phyloP scores from a whole-genome alignment of 306 rosid species.

The Quercus parvula region DNA sequence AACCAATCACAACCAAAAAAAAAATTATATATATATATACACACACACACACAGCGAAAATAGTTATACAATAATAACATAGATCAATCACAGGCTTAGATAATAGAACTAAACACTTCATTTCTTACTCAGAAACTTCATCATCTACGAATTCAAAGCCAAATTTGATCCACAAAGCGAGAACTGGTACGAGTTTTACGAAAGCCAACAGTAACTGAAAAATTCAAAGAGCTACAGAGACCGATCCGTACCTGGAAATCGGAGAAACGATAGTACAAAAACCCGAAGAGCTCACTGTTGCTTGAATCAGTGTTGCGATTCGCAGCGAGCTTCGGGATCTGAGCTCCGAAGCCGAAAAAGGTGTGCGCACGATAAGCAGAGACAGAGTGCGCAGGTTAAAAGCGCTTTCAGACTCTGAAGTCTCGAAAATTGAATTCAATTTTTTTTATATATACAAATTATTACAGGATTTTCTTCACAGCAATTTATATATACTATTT shows the following conservation, averaged over 20 bases:
- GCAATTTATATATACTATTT: no score
- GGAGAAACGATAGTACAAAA: not conserved
- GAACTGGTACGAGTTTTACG: not conserved
- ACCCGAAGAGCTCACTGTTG: slow-evolving; percentile 9
- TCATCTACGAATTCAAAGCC: not conserved
- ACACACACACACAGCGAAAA: not conserved
- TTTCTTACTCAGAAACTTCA: not conserved
- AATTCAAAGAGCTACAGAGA: slow-evolving; percentile 6
- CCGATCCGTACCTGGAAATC: slow-evolving; percentile 34
- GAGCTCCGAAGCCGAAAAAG: slow-evolving; percentile 31
- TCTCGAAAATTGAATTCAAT: not conserved
- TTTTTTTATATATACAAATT: not conserved
- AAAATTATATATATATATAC: not conserved
- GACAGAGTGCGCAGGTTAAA: slow-evolving; percentile 44
- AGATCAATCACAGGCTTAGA: not conserved
- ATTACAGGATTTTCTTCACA: not conserved
- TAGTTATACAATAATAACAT: not conserved
- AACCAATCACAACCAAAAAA: not conserved
- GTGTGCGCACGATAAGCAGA: slow-evolving; percentile 44
- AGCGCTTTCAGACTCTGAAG: slow-evolving; percentile 19
- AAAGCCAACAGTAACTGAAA: not conserved
- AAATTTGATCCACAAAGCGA: not conserved
- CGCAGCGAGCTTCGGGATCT: slow-evolving; percentile 33
- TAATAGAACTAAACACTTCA: not conserved
- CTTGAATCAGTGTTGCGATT: not conserved